phyloP scores from a whole-genome alignment of 768 basidiomycete genomes.

The Clathrus columnatus region DNA sequence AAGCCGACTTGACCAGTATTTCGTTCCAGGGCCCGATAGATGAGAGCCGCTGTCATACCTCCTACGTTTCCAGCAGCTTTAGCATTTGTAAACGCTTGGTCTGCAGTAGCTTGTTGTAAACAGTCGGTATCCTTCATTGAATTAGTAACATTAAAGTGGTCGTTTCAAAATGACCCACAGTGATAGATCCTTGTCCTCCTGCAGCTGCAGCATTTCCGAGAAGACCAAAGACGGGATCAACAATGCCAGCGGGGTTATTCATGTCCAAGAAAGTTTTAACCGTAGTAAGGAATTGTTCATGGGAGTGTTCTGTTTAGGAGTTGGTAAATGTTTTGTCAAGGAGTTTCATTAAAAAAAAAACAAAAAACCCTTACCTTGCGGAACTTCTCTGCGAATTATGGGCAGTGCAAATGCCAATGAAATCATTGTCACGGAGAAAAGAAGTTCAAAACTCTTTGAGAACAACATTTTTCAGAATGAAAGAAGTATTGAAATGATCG shows the following conservation, averaged over 20 bases:
- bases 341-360: conserved; percentile 9
- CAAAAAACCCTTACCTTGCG: conserved; percentile 39
- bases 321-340: not conserved
- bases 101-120: conserved; percentile 56
- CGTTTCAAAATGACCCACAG: conserved; percentile 27
- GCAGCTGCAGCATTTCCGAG: conserved; percentile 58
- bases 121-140: conserved; percentile 42
- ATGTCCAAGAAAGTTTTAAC: conserved; percentile 38
- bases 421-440: not conserved
- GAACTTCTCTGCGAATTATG: conserved; percentile 47
- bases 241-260: conserved; percentile 52
- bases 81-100: conserved; percentile 66
- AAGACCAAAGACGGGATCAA: conserved; percentile 56
- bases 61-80: conserved; percentile 51
- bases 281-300: conserved; percentile 46
- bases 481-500: not conserved
- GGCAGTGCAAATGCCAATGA: conserved; percentile 29
- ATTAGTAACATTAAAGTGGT: not conserved
- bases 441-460: not conserved
- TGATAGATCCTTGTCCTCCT: conserved; percentile 43
- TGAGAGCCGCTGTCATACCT: conserved; percentile 49
- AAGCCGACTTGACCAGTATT: conserved; percentile 51
- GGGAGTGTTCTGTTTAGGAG: conserved; percentile 46
- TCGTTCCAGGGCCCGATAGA: conserved; percentile 57
- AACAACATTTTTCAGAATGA: not conserved